Percentiles rank a stretch among this genome's conserved stretches.
These are phyloP conservation scores for Leishmania major DNA, from an alignment of 208 protist species.

Conservation along the genomic window DNA sequence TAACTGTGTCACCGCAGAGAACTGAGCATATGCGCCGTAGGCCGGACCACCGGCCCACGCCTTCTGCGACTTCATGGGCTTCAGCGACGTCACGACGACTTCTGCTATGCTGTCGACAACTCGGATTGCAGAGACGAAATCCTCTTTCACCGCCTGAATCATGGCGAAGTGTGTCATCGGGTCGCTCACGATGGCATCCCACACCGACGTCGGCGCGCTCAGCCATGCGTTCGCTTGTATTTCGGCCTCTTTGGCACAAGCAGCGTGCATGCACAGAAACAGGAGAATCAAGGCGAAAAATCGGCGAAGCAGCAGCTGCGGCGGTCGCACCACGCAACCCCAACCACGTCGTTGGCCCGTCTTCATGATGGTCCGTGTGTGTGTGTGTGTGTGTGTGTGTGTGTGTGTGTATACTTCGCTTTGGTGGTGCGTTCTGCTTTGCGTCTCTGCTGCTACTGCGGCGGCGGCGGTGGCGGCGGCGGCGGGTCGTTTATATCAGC, in stretches of 20 bases:
- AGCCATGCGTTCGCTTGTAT: slow-evolving; percentile 10
- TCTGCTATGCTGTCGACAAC: not conserved
- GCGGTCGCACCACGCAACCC: not conserved
- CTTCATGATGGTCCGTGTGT: not conserved
- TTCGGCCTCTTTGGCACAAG: not conserved
- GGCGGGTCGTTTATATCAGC: not conserved
- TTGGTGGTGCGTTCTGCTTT: not conserved
- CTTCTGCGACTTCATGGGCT: not conserved
- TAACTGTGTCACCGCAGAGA: not conserved
- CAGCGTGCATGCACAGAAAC: not conserved
- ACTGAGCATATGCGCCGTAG: slow-evolving; percentile 7
- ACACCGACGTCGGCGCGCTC: slow-evolving; percentile 4
- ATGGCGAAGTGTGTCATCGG: not conserved
- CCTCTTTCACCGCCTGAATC: not conserved
- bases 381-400: not conserved
- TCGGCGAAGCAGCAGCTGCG: not conserved
- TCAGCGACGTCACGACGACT: not conserved
- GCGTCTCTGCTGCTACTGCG: not conserved
- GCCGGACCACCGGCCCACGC: not conserved
- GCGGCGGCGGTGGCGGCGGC: no score
- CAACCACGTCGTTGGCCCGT: not conserved
- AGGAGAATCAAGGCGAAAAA: not conserved
- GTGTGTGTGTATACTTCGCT: not conserved
- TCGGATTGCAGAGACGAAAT: slow-evolving; percentile 4
- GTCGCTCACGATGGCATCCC: not conserved